These are phyloP conservation scores for Plasmodium yoelii DNA, from an alignment of 169 alveolate genomes.

Conservation along the genomic window DNA sequence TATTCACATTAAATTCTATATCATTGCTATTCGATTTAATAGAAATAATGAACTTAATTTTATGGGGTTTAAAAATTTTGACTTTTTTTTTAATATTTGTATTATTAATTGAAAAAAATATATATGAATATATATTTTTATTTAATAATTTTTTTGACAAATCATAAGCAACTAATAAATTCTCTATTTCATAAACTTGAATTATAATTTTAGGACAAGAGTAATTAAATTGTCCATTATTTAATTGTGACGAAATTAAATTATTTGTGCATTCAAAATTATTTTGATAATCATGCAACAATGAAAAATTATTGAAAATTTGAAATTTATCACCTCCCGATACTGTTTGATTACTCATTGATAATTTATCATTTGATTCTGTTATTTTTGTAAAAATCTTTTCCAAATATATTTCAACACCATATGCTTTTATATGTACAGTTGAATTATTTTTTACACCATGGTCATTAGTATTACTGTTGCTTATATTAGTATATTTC, in stretches of 20 bases:
- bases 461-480: background rate
- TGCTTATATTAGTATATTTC: background rate
- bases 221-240: constrained; percentile 25
- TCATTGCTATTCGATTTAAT: constrained; percentile 45
- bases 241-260: constrained; percentile 8
- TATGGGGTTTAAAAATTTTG: constrained; percentile 46
- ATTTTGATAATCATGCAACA: constrained; percentile 21
- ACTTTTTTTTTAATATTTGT: constrained; percentile 46
- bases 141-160: constrained; percentile 54
- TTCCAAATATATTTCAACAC: constrained; percentile 63
- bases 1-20: constrained; percentile 10
- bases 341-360: constrained; percentile 16
- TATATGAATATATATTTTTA: constrained; percentile 57
- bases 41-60: constrained; percentile 47
- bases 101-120: constrained; percentile 36
- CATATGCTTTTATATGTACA: constrained; percentile 57
- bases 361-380: constrained; percentile 49
- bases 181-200: constrained; percentile 46
- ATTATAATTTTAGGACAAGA: constrained; percentile 53
- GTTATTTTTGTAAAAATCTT: constrained; percentile 40
- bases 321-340: constrained; percentile 37
- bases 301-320: constrained; percentile 42
- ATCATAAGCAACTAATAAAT: constrained; percentile 59
- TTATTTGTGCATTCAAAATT: constrained; percentile 49
- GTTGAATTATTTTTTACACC: background rate